phyloP scores from a whole-genome alignment of 139 green algal species.

The Chlorella ohadii region DNA sequence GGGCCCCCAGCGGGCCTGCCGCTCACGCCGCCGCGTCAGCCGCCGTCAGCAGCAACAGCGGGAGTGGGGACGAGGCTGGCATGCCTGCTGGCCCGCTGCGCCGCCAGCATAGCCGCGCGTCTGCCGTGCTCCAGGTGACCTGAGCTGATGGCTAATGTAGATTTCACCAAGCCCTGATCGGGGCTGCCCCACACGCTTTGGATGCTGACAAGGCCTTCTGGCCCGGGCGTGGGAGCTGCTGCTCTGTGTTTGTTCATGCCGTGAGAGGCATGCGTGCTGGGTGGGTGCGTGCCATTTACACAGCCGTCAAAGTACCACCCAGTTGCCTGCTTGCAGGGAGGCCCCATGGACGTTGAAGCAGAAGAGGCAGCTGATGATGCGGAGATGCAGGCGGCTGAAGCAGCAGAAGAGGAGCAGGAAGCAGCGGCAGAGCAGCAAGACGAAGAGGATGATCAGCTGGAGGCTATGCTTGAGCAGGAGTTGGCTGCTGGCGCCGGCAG shows the following conservation, averaged over 20 bases:
- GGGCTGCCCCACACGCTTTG: too few relatives aligned
- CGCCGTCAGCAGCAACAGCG: not conserved
- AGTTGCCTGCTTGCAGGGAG: too few relatives aligned
- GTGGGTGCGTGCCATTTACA: too few relatives aligned
- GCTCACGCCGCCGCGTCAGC: not conserved
- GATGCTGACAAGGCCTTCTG: too few relatives aligned
- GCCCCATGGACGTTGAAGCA: not conserved
- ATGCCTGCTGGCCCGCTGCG: not conserved
- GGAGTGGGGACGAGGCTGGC: not conserved
- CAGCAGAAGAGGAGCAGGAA: not conserved
- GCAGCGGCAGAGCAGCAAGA: not conserved
- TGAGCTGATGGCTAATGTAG: too few relatives aligned
- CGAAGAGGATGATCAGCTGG: not conserved
- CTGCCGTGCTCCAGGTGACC: slow-evolving; percentile 19
- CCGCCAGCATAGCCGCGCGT: slow-evolving; percentile 5
- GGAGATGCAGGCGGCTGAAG: not conserved
- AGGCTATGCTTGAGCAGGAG: not conserved
- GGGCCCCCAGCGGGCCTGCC: slow-evolving; percentile 4
- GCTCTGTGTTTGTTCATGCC: too few relatives aligned
- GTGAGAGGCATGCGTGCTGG: too few relatives aligned
- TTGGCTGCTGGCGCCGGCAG: not conserved
- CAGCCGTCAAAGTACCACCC: too few relatives aligned
- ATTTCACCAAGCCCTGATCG: too few relatives aligned
- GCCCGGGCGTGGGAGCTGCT: too few relatives aligned
- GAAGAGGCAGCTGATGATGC: not conserved